Conservation (phyloP, 2,329 filamentous ascomycete genomes). For the Phyllachora maydis region DNA sequence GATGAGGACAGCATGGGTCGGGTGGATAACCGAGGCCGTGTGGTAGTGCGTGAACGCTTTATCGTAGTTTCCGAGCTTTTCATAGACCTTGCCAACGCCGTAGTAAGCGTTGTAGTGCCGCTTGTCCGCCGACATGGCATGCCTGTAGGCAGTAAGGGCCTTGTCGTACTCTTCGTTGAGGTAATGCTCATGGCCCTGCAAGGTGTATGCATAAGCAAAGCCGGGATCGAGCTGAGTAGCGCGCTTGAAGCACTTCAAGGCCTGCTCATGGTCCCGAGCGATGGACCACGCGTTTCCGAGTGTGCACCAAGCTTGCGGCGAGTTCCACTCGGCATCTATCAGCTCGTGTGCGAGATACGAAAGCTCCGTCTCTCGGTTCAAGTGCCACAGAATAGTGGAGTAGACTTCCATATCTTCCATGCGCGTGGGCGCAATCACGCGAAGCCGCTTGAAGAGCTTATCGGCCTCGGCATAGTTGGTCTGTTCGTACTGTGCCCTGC, state of each 20-base stretch:
- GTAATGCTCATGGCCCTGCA: constrained; percentile 91
- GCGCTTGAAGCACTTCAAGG: constrained; percentile 81
- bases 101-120: constrained; percentile 99
- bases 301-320: constrained; percentile 89
- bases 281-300: constrained; percentile 90
- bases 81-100: constrained; percentile 63
- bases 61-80: constrained; percentile 77
- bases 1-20: constrained; percentile 78
- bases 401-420: constrained; percentile 96
- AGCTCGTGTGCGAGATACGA: constrained; percentile 85
- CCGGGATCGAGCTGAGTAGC: constrained; percentile 77
- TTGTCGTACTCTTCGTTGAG: constrained; percentile 96
- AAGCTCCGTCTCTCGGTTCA: constrained; percentile 79
- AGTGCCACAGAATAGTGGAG: constrained; percentile 95
- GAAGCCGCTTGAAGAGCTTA: constrained; percentile 62
- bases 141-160: constrained; percentile 69
- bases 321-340: constrained; percentile 68
- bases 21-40: constrained; percentile 74
- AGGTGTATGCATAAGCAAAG: constrained; percentile 87
- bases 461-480: constrained; percentile 73
- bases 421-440: constrained; percentile 59
- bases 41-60: constrained; percentile 85
- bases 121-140: constrained; percentile 66
- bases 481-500: constrained; percentile 80
- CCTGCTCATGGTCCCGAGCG: constrained; percentile 82